Percentiles rank a stretch among this genome's conserved stretches.
phyloP scores from a whole-genome alignment of 805 yeast species.

The Brettanomyces nanus region DNA sequence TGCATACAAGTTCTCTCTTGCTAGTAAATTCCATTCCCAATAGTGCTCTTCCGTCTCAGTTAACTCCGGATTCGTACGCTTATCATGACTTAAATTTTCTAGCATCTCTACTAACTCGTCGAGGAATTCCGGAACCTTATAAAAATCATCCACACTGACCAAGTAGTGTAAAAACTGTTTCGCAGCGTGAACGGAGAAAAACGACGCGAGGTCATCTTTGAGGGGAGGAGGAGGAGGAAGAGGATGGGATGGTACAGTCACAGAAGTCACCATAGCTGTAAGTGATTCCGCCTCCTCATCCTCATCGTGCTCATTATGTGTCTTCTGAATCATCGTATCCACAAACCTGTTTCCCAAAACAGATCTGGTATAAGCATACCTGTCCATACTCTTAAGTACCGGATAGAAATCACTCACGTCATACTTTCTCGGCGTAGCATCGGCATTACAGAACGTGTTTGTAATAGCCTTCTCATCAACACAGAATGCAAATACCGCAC shows the following conservation, averaged over 20 bases:
- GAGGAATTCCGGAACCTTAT: conserved; percentile 18
- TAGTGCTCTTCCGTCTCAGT: conserved; percentile 8
- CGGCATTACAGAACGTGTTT: conserved; percentile 16
- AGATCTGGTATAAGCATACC: conserved; percentile 18
- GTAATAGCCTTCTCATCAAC: conserved; percentile 13
- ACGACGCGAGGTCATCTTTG: conserved; percentile 1
- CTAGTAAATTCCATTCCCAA: conserved; percentile 15
- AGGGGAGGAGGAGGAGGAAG: no score
- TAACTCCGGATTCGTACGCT: conserved; percentile 8
- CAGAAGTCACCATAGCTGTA: not conserved
- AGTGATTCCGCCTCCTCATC: conserved; percentile 5
- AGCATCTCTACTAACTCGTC: conserved; percentile 26
- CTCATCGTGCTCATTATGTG: conserved; percentile 3
- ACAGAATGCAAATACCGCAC: conserved; percentile 23
- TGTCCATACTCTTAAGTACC: conserved; percentile 18
- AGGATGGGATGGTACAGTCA: no score
- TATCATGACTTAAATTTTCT: conserved; percentile 19
- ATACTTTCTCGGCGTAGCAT: conserved; percentile 16
- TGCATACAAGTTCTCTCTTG: conserved; percentile 22
- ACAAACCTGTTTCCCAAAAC: conserved; percentile 16
- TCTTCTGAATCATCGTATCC: conserved; percentile 13
- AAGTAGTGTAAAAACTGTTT: conserved; percentile 6
- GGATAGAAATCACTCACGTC: conserved; percentile 23
- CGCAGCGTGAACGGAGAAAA: conserved; percentile 7
- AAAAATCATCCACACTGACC: conserved; percentile 12